These are phyloP conservation scores for Monosporascus sp. DNA, from an alignment of 2,329 filamentous ascomycete species.

Conservation along the genomic window DNA sequence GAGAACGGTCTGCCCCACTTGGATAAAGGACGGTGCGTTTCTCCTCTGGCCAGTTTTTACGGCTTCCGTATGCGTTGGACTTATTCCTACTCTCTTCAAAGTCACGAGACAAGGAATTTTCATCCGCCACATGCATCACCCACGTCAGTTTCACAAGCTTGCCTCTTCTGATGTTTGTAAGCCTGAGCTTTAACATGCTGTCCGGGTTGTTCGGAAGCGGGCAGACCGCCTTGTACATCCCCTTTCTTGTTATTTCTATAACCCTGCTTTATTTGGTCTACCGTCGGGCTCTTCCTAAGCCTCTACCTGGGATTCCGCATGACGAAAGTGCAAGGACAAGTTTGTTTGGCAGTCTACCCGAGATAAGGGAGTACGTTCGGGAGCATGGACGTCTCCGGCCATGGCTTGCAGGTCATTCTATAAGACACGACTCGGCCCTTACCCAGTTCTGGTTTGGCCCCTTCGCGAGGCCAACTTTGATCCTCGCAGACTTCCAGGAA, in stretches of 20 bases:
- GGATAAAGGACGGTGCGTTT: too few relatives aligned
- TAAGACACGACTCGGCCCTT: conserved; percentile 18
- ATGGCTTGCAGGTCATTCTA: conserved; percentile 10
- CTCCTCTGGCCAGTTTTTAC: too few relatives aligned
- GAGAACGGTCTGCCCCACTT: too few relatives aligned
- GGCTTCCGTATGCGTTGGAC: too few relatives aligned
- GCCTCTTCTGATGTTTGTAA: not conserved
- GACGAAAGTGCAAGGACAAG: conserved; percentile 11
- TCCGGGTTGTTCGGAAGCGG: not conserved
- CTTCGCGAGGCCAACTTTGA: conserved; percentile 23
- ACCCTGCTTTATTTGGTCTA: conserved; percentile 9
- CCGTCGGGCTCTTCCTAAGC: conserved; percentile 18
- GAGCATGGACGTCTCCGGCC: conserved; percentile 5
- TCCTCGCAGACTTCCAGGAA: conserved; percentile 28
- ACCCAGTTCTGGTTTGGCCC: conserved; percentile 30
- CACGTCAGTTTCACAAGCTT: not conserved
- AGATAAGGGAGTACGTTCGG: conserved; percentile 8
- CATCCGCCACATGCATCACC: not conserved
- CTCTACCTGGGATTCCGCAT: conserved; percentile 25
- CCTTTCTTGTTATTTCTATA: not conserved
- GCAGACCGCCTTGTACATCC: not conserved
- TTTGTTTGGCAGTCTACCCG: conserved; percentile 19
- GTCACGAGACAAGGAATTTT: too few relatives aligned
- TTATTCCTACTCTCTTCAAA: too few relatives aligned
- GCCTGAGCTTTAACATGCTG: not conserved